Evolutionary conservation across 2,329 filamentous ascomycete species (phyloP), one percentile per base, ranked within the genome.

Genomic region (Daldinia eschscholtzii): DNA sequence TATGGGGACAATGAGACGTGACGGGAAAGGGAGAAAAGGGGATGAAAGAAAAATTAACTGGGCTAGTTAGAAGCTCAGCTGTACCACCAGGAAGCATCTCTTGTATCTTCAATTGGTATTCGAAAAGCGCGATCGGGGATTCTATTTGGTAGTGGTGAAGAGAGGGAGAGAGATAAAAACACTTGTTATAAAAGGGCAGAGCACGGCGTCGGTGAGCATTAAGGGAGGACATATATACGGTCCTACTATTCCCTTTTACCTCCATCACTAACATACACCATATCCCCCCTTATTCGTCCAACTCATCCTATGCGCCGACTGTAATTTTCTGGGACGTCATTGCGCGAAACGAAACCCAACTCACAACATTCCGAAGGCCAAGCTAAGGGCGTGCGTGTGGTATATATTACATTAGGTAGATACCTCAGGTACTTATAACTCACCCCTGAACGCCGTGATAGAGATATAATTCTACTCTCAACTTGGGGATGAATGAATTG

Each of bases 171-270:
- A 23, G 20, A 23, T 23, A 23, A 64, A 28, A 48, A 41, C 53
- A 50, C 4, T 55, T 10, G 12, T 28, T 20, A 58, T 60, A 62
- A 65, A n/a, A 28, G 53, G 53, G 53, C 37, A 39, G 53, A 28
- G 53, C 53, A 37, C 37, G 52, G 52, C 52, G 52, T 55, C 18
- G 52, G 52, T 18, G 64, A 71, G 68, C 70, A 65, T 70, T 62
- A 56, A 57, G 65, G 48, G 58, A 57, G 26, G 52, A 50, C 64
- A 67, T 68, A 67, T 68, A 26, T 52, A 66, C 58, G n/a, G 41
- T 23, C 55, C 23, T 44, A 39, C 58, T 33, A 56, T 20, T 42
- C 46, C 18, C 33, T 39, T 39, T 26, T 2, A 56, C 52, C 37
- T 41, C 37, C 15, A 13, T 44, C 55, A 57, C 37, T 46, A n/a